Evolutionary conservation across 148 eudicot genomes (phyloP).

Genomic region (Gaultheria prostrata): DNA sequence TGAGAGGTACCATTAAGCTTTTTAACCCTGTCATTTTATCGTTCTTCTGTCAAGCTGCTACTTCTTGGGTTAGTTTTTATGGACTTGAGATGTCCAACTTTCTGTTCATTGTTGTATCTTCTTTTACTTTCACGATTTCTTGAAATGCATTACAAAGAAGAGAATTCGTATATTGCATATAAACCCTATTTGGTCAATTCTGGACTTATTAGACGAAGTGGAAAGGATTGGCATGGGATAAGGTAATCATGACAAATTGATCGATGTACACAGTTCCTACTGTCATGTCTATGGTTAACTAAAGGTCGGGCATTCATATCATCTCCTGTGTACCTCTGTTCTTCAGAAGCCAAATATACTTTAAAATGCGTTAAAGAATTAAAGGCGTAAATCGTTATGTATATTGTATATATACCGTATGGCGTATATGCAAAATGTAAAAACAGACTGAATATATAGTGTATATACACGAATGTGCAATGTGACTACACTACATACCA

Average conservation of each 20-base stretch:
- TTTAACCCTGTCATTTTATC: background rate
- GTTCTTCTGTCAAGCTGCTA: background rate
- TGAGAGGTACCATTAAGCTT: conserved; percentile 52
- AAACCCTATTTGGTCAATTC: background rate
- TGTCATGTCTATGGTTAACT: background rate
- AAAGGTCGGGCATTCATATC: background rate
- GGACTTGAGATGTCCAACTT: background rate
- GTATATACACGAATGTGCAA: too few species aligned
- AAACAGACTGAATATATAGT: too few species aligned
- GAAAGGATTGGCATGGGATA: background rate
- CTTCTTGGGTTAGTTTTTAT: background rate
- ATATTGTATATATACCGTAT: too few species aligned
- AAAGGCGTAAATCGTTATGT: too few species aligned
- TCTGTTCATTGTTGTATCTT: background rate
- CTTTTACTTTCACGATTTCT: background rate
- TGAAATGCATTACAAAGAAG: background rate
- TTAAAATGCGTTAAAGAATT: too few species aligned
- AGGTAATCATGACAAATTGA: background rate
- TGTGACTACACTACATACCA: too few species aligned
- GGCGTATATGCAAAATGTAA: too few species aligned
- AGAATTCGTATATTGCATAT: background rate
- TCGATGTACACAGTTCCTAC: background rate
- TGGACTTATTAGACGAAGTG: background rate
- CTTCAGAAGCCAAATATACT: too few species aligned
- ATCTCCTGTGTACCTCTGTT: background rate